A percentile compares a stretch with the other conserved stretches of the same genome.
phyloP scores from a whole-genome alignment of 306 rosid species.

The Vicia sativa region DNA sequence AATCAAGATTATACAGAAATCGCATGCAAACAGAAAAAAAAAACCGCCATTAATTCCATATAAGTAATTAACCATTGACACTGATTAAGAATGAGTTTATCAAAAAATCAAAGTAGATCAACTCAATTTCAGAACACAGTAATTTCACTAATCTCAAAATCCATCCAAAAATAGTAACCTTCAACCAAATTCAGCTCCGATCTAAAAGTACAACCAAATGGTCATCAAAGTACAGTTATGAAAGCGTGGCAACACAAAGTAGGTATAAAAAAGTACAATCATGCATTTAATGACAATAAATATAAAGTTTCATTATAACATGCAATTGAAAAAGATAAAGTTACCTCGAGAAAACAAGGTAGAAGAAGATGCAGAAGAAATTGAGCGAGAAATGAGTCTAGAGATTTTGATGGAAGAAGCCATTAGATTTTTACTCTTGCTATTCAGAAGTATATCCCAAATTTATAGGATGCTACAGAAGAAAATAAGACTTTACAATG shows the following conservation, averaged over 20 bases:
- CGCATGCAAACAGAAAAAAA: too few species aligned
- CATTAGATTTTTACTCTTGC: too few species aligned
- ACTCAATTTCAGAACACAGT: neutral
- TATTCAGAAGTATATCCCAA: too few species aligned
- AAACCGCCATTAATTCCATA: too few species aligned
- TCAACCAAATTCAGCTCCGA: neutral
- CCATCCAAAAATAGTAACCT: too few species aligned
- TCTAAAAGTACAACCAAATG: neutral
- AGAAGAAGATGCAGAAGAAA: slow-evolving; percentile 33
- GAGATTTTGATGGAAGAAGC: neutral
- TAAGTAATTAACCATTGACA: too few species aligned
- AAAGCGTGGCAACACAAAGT: neutral
- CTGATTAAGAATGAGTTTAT: too few species aligned
- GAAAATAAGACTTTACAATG: too few species aligned
- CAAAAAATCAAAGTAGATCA: neutral
- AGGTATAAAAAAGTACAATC: neutral
- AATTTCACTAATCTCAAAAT: too few species aligned
- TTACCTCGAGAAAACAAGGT: slow-evolving; percentile 53
- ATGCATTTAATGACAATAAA: slow-evolving; percentile 7
- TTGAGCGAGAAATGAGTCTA: neutral
- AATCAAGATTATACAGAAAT: too few species aligned
- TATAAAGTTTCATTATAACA: neutral
- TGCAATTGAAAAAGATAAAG: neutral
- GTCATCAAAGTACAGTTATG: neutral
- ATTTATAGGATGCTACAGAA: too few species aligned